A percentile compares a stretch with the other conserved stretches of the same genome.
phyloP scores from a whole-genome alignment of 192 early-diverging fungal species.

The Bifiguratus adelaidae region DNA sequence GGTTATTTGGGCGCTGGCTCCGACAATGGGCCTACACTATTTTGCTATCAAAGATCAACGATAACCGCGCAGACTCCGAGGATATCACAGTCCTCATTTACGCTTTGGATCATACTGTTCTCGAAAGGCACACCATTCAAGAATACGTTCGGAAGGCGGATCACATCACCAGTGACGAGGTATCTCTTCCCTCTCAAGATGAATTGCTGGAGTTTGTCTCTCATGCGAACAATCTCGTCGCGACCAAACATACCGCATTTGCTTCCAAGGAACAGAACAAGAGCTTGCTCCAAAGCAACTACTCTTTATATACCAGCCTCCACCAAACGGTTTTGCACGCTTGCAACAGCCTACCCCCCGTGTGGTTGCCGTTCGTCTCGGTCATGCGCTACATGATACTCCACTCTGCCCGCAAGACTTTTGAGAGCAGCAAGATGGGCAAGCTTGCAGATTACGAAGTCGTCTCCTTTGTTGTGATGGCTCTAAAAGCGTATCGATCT shows the following conservation, averaged over 20 bases:
- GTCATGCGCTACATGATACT: slow-evolving; percentile 31
- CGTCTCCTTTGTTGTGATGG: slow-evolving; percentile 31
- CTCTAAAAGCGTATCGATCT: slow-evolving; percentile 5
- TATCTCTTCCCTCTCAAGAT: background rate
- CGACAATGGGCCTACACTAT: slow-evolving; percentile 29
- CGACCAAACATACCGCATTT: slow-evolving; percentile 2
- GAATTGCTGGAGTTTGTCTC: background rate
- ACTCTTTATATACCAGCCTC: slow-evolving; percentile 10
- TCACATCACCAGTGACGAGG: slow-evolving; percentile 7
- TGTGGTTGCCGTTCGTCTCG: slow-evolving; percentile 14
- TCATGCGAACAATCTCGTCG: background rate
- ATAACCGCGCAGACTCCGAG: background rate
- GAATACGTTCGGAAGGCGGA: background rate
- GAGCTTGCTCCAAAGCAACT: background rate
- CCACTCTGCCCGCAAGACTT: slow-evolving; percentile 6
- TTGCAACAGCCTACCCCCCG: slow-evolving; percentile 11
- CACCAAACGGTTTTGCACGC: slow-evolving; percentile 15
- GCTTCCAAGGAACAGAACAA: background rate
- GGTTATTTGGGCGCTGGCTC: slow-evolving; percentile 23
- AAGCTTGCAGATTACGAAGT: slow-evolving; percentile 33
- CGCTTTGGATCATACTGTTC: slow-evolving; percentile 21
- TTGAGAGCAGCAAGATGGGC: background rate
- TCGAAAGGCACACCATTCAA: background rate
- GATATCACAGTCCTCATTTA: slow-evolving; percentile 28
- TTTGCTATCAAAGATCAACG: slow-evolving; percentile 1